Evolutionary conservation across 2,329 filamentous ascomycete species (phyloP).

Genomic region (Penicillium glabrum): DNA sequence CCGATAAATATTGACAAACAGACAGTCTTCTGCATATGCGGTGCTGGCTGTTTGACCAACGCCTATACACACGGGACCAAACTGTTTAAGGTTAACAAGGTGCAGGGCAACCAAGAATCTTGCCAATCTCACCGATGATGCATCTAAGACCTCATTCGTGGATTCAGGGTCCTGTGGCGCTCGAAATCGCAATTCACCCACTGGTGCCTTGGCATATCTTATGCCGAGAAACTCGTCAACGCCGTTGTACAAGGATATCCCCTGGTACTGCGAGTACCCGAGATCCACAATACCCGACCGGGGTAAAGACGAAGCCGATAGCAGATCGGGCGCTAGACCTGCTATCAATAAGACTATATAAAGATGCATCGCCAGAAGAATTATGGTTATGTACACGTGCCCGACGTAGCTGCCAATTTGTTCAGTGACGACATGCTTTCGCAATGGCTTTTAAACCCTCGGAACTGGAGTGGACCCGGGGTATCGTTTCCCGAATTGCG

Average conservation of each 20-base stretch:
- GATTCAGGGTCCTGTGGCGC: conserved; percentile 60
- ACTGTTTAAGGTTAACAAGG: conserved; percentile 13
- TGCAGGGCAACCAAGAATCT: not conserved
- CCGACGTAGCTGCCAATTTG: not conserved
- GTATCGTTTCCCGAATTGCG: not conserved
- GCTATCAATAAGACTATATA: not conserved
- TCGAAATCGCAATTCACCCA: conserved; percentile 62
- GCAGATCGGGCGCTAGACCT: conserved; percentile 1
- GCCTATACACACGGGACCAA: conserved; percentile 59
- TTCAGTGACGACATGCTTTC: not conserved
- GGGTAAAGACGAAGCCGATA: conserved; percentile 2
- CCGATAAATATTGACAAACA: conserved; percentile 36
- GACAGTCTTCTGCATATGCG: conserved; percentile 40
- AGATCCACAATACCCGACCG: conserved; percentile 52
- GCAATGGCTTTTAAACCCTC: not conserved
- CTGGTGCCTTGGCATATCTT: conserved; percentile 66
- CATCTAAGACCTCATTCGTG: conserved; percentile 44
- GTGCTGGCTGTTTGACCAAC: conserved; percentile 63
- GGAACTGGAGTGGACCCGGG: not conserved
- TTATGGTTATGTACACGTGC: not conserved
- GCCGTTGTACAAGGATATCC: conserved; percentile 53
- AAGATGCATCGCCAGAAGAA: not conserved
- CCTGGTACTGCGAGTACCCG: conserved; percentile 64
- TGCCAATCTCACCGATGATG: conserved; percentile 46
- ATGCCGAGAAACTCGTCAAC: conserved; percentile 70